A percentile compares a stretch with the other conserved stretches of the same genome.
Conservation (phyloP, 345 rosid species). For the Eucalyptus albens region DNA sequence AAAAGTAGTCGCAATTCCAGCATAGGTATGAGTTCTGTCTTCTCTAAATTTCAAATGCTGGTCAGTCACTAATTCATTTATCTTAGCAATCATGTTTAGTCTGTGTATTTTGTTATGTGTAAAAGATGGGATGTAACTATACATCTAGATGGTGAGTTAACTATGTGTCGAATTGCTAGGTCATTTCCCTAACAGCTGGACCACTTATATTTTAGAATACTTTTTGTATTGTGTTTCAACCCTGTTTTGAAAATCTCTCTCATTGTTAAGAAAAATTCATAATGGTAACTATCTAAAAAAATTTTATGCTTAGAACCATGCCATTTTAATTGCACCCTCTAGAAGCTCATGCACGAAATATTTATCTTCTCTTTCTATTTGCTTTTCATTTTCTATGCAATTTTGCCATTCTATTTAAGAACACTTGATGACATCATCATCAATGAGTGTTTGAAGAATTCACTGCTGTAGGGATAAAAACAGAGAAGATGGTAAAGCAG, state of each 20-base stretch:
- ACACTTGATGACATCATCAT: not conserved
- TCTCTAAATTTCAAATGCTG: not conserved
- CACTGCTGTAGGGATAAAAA: not conserved
- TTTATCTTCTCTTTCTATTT: not conserved
- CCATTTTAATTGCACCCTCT: not conserved
- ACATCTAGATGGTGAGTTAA: not conserved
- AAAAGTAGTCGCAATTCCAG: slow-evolving; percentile 99
- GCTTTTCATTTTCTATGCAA: not conserved
- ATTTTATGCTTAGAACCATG: not conserved
- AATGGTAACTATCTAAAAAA: not conserved
- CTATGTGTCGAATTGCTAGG: not conserved
- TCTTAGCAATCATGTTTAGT: not conserved
- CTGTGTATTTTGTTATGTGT: not conserved
- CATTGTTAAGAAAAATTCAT: not conserved
- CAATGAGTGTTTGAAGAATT: not conserved
- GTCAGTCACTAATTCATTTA: not conserved
- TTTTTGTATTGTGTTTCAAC: not conserved
- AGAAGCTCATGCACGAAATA: not conserved
- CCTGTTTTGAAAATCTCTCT: not conserved
- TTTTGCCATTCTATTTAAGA: not conserved
- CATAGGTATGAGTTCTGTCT: slow-evolving; percentile 45
- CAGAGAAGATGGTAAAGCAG: not conserved
- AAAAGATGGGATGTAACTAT: not conserved
- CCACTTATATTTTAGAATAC: not conserved
- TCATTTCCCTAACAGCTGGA: not conserved